Percentiles rank a stretch among this genome's conserved stretches.
These are phyloP conservation scores for Hypoxylon sp. DNA, from an alignment of 2,329 filamentous ascomycete genomes.

Conservation along the genomic window DNA sequence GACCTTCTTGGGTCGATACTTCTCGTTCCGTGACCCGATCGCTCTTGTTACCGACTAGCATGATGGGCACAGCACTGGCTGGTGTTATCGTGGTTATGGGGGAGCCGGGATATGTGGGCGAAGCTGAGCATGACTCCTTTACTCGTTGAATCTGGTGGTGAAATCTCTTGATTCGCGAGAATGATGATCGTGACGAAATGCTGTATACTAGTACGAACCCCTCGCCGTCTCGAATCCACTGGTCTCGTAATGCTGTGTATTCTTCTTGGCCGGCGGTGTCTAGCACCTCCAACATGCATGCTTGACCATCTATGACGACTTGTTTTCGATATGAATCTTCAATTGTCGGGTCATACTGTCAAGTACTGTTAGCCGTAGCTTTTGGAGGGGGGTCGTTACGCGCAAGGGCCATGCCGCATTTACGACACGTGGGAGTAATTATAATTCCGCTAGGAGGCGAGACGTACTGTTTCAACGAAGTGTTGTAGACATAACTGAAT, in stretches of 20 bases:
- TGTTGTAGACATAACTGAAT: conserved; percentile 98
- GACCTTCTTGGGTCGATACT: conserved; percentile 95
- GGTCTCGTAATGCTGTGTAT: conserved; percentile 94
- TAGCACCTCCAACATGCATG: conserved; percentile 96
- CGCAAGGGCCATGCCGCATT: too few relatives aligned
- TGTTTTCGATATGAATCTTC: conserved; percentile 90
- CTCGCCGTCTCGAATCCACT: conserved; percentile 98
- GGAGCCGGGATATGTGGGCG: conserved; percentile 79
- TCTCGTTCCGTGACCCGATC: conserved; percentile 95
- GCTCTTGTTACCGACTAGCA: conserved; percentile 99
- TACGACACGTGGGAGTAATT: not conserved
- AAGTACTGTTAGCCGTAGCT: conserved; percentile 29
- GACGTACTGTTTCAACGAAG: conserved; percentile 88
- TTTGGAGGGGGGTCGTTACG: not conserved
- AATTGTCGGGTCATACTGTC: conserved; percentile 84
- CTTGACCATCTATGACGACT: conserved; percentile 91
- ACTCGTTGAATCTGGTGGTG: conserved; percentile 97
- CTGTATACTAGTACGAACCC: conserved; percentile 98
- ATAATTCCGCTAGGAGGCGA: not conserved
- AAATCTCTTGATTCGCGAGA: conserved; percentile 92
- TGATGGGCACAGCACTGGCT: conserved; percentile 83
- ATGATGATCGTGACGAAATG: conserved; percentile 96
- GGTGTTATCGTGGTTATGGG: conserved; percentile 68
- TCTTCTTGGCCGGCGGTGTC: conserved; percentile 99
- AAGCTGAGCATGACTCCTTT: conserved; percentile 86